Conservation (phyloP, 2,329 filamentous ascomycete genomes). For the Cryphonectria japonica region DNA sequence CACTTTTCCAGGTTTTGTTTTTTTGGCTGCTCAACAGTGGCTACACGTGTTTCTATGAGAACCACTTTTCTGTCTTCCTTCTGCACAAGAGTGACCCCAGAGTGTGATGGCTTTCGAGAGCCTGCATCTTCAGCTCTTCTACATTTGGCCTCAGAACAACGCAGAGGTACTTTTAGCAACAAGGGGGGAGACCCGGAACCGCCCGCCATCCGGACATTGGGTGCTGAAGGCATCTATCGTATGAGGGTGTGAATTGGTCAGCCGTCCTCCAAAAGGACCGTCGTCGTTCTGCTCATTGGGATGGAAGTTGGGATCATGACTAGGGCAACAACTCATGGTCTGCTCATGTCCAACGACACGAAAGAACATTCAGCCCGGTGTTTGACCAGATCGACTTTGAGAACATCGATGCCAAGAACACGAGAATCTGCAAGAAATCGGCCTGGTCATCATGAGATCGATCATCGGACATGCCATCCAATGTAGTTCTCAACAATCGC, state of each 20-base stretch:
- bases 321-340: not conserved
- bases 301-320: not conserved
- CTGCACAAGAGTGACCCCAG: not conserved
- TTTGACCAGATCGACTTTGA: not conserved
- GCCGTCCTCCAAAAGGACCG: not conserved
- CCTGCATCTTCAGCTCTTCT: not conserved
- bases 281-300: not conserved
- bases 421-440: not conserved
- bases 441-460: not conserved
- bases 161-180: not conserved
- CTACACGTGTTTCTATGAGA: not conserved
- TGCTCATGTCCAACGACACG: not conserved
- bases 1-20: not conserved
- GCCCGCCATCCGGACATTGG: not conserved
- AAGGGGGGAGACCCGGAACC: not conserved
- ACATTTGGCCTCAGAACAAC: not conserved
- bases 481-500: not conserved
- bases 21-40: not conserved
- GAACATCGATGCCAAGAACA: not conserved
- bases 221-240: not conserved
- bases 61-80: not conserved
- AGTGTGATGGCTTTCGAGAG: not conserved
- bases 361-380: not conserved
- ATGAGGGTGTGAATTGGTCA: not conserved
- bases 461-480: not conserved